A percentile compares a stretch with the other conserved stretches of the same genome.
Evolutionary conservation across 331 rosid genomes (phyloP).

Genomic region (Malus hybrid): DNA sequence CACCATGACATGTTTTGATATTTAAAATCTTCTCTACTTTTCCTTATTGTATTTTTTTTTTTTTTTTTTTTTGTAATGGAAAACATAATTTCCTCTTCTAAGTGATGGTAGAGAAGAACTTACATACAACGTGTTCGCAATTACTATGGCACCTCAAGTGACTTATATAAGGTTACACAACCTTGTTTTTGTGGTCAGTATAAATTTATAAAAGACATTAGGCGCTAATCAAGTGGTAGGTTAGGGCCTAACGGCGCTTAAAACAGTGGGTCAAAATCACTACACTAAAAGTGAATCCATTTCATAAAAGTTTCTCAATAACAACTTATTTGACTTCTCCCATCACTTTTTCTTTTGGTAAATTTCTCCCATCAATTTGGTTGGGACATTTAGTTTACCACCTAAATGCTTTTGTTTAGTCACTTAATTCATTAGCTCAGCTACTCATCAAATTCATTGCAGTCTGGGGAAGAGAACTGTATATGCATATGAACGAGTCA

Average conservation of each 20-base stretch:
- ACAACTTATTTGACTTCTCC: not conserved
- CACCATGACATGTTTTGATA: not conserved
- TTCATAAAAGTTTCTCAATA: not conserved
- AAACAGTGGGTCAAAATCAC: no score
- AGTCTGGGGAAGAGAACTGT: not conserved
- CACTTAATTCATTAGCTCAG: not conserved
- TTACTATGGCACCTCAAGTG: no score
- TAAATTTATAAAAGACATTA: no score
- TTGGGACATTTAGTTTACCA: not conserved
- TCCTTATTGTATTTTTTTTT: not conserved
- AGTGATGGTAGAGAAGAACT: not conserved
- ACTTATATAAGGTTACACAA: no score
- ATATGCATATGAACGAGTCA: not conserved
- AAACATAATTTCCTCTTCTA: not conserved
- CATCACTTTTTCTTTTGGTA: not conserved
- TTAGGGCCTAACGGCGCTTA: fast-evolving
- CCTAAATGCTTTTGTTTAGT: not conserved
- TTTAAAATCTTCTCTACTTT: not conserved
- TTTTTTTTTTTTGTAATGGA: not conserved
- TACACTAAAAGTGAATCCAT: no score
- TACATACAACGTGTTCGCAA: no score
- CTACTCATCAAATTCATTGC: conserved; percentile 1
- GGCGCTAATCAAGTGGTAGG: fast-evolving
- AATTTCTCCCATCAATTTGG: not conserved
- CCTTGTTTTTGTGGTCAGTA: no score